Base-by-base conservation (phyloP, 768 basidiomycete genomes). In the Termitomyces sp. region DNA sequence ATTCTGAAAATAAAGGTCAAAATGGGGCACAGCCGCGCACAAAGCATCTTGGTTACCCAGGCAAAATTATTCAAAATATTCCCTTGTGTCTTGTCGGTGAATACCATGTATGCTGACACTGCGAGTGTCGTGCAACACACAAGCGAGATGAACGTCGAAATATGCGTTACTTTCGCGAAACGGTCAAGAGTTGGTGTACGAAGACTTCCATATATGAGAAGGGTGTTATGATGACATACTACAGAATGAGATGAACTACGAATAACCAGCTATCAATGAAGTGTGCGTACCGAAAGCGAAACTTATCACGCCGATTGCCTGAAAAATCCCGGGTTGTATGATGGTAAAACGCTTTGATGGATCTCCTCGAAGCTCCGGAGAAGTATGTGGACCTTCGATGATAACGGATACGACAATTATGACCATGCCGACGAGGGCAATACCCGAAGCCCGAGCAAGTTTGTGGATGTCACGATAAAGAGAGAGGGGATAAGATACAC, bases 391-490 rank as follows among this genome's bases (percentile, higher is more conserved):
- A 6, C 90, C 91, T 66, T 94, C 86, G 40, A 96, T 73, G 31
- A 95, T 75, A 33, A 98, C 92, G 3, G 91, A 85, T 48, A 74
- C 67, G 46, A 99, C 93, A 65, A 99, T 99, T 67, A 96, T 87
- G 57, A 89, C 66, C 96, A 99, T 99, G 71, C 97, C 87, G 42
- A 94, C 68, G 61, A 94, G 81, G 51, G 96, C 97, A 53, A 99
- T 81, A 1, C 89, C 87, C 17, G 93, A 95, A 3, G 94, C 95
- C 55, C 94, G 86, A 11, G 94, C 86, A 23, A 99, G 85, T 70
- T 98, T 98, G 74, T 97, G 92, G 61, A 99, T 98, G 72, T 98
- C 94, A 52, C 96, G 90, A 70, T 98, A 93, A 21, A 99, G 80
- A 7, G 93, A 96, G 40, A 99, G 80, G 0, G 97, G 97, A 67